Base-by-base conservation (phyloP, 331 rosid genomes). In the Cydonia oblonga region DNA sequence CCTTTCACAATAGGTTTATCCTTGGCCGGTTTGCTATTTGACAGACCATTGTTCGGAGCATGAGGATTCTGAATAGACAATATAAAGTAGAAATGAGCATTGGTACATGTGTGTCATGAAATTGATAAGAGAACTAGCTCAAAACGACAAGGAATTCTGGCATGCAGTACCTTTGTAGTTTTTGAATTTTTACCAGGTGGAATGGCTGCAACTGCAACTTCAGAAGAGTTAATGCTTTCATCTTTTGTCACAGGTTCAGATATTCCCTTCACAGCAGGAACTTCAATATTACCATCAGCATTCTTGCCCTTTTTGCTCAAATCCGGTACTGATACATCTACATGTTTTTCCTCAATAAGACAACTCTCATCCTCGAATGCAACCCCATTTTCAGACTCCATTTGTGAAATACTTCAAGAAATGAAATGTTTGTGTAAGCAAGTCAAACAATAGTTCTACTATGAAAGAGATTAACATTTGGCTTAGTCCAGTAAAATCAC, bases 341-440 rank as follows among this genome's bases (percentile, higher is more conserved):
- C 70, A 42, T 64, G 66, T 75, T 81, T 87, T 75, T 69, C 83
- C 70, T 82, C 90, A 68, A 84, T 81, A 64, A 82, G 85, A 78
- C 82, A 81, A 63, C 80, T 93, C 86, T 86, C 91, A 12, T 89
- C 97, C 87, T 88, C 90, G 82, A 83, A 70, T 67, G 66, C 46
- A 59, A 86, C 76, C 73, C 87, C 96, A 60, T 77, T 88, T 72
- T 85, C 88, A 70, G 92, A 84, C 72, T 93, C 96, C 98, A 95
- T 93, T 28, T 35, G 67, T 71, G 65, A 69, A 68, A 66, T 20
- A 75, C 68, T 74, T 54, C 28, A 61, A 35, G 24, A 82, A 65
- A 63, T 52, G n/a, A 72, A 49, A 66, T 25, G 42, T n/a, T n/a
- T n/a, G n/a, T n/a, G 59, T 57, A 18, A 71, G 66, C 57, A 65